Conservation (phyloP, 768 basidiomycete species). For the Rhizopogon vinicolor region DNA sequence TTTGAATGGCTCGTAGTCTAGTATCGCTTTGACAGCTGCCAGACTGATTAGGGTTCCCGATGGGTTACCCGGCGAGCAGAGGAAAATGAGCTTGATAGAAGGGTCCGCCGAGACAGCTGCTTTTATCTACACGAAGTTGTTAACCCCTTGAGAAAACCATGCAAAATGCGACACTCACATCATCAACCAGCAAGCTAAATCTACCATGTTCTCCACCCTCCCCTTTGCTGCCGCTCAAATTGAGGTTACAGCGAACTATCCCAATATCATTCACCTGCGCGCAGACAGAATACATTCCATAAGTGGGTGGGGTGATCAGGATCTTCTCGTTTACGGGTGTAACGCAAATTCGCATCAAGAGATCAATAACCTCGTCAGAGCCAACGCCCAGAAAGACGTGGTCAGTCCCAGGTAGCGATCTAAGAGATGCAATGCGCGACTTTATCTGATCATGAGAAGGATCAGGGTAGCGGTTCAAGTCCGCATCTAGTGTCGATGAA, state of each 20-base stretch:
- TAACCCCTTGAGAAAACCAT: not conserved
- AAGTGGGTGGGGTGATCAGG: slow-evolving; percentile 89
- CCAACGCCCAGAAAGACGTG: slow-evolving; percentile 95
- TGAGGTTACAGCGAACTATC: slow-evolving; percentile 71
- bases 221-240: slow-evolving; percentile 50
- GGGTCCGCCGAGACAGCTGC: slow-evolving; percentile 63
- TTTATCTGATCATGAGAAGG: slow-evolving; percentile 85
- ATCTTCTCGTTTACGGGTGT: slow-evolving; percentile 77
- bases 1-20: slow-evolving; percentile 79
- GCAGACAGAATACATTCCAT: slow-evolving; percentile 95
- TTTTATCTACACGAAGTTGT: slow-evolving; percentile 53
- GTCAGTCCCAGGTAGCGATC: slow-evolving; percentile 56
- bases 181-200: slow-evolving; percentile 72
- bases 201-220: slow-evolving; percentile 69
- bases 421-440: slow-evolving; percentile 62
- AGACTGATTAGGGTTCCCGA: slow-evolving; percentile 86
- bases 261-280: slow-evolving; percentile 94
- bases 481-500: slow-evolving; percentile 36
- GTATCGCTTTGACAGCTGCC: slow-evolving; percentile 55
- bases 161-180: slow-evolving; percentile 42
- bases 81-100: slow-evolving; percentile 84
- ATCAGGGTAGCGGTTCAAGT: slow-evolving; percentile 90
- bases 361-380: slow-evolving; percentile 93
- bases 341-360: slow-evolving; percentile 89
- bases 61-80: slow-evolving; percentile 97